Evolutionary conservation across 2,329 filamentous ascomycete species (phyloP).

Genomic region (Ceratocystis papillata): DNA sequence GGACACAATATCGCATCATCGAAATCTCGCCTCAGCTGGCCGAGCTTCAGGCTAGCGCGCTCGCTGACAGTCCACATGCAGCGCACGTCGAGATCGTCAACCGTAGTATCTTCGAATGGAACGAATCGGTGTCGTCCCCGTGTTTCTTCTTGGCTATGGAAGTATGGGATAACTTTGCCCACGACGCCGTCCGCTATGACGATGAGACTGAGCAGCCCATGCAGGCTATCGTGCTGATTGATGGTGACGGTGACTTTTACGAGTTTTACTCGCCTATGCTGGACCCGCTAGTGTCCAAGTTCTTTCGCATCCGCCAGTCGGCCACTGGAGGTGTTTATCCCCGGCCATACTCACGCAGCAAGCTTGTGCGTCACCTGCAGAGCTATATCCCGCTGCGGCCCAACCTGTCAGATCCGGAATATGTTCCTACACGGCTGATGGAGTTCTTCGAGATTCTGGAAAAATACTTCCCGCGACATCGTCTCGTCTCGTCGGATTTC

Average conservation of each 20-base stretch:
- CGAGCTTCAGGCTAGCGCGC: slow-evolving; percentile 59
- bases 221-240: slow-evolving; percentile 81
- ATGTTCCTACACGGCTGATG: slow-evolving; percentile 88
- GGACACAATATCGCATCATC: slow-evolving; percentile 89
- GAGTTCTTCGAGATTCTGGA: slow-evolving; percentile 91
- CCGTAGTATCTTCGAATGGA: slow-evolving; percentile 89
- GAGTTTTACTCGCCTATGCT: slow-evolving; percentile 79
- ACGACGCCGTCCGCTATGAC: slow-evolving; percentile 79
- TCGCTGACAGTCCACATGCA: slow-evolving; percentile 59
- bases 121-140: slow-evolving; percentile 72
- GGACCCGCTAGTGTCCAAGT: slow-evolving; percentile 73
- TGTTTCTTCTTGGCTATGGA: slow-evolving; percentile 98
- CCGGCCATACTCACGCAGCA: slow-evolving; percentile 46
- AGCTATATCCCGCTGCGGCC: slow-evolving; percentile 57
- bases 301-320: slow-evolving; percentile 71
- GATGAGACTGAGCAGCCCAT: slow-evolving; percentile 60
- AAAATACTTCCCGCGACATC: slow-evolving; percentile 78
- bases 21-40: slow-evolving; percentile 84
- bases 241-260: slow-evolving; percentile 76
- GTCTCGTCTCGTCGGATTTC: slow-evolving; percentile 84
- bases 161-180: slow-evolving; percentile 96
- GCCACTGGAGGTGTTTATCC: slow-evolving; percentile 57
- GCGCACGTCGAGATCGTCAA: slow-evolving; percentile 92
- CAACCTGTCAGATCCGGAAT: slow-evolving; percentile 76
- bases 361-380: slow-evolving; percentile 50